Evolutionary conservation across 2,329 filamentous ascomycete species (phyloP), one percentile per base, ranked within the genome.

Genomic region (Xenoacremonium recifei): DNA sequence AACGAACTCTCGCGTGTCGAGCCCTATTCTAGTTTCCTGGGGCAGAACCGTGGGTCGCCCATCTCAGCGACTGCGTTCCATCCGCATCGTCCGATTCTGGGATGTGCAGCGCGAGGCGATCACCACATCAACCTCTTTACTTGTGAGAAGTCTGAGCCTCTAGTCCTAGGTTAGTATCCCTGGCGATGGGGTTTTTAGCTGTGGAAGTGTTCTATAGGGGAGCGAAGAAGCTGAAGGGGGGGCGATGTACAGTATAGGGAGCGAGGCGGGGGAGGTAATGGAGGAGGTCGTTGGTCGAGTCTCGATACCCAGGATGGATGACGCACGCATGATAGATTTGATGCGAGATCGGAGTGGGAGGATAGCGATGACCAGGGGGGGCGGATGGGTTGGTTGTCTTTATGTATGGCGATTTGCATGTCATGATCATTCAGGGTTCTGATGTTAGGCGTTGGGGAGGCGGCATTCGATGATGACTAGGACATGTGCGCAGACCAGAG

Each of bases 11-110:
- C 88, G 5, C 84, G 82, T 16, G 81, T 93, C 50, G 91, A 97
- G 63, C 92, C 92, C 0, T 95, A 96, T 65, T 89, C 88, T 35
- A 89, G 86, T 61, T 95, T 95, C 72, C 72, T 95, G 13, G 84
- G 88, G 49, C 85, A 90, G 57, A 89, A 83, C 60, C 85, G 88
- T 38, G 84, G 85, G 43, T 81, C 84, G 6, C 87, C 93, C 2
- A 95, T 99, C 52, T 84, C 90, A 3, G 80, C 87, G 25, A 96
- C 92, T 7, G 87, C 91, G 0, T 99, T 97, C 73, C 93, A 99
- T 67, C 93, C 93, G 1, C 93, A 99, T 65, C 82, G 87, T 39
- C 91, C 95, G 69, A 84, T 96, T 65, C 77, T 99, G 48, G 91
- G 89, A 25, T 93, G 87, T 57, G 87, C 91, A 2, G 88, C 90